A percentile compares a stretch with the other conserved stretches of the same genome.
Evolutionary conservation across 2,329 filamentous ascomycete genomes (phyloP).

Genomic region (Cadophora malorum): DNA sequence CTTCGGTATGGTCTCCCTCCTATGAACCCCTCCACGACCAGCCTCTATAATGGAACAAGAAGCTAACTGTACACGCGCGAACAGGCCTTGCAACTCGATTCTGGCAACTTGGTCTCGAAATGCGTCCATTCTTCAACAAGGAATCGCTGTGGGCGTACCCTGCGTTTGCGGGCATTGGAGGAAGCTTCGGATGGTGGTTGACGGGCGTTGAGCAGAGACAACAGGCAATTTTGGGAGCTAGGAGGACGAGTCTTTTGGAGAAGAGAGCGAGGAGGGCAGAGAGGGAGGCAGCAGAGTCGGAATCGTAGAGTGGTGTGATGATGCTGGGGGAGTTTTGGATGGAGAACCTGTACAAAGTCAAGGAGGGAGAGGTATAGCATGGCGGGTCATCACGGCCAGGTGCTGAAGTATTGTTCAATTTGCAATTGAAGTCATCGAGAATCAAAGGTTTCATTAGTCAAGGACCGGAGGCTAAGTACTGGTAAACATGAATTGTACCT

Average conservation of each 20-base stretch:
- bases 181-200: constrained; percentile 96
- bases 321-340: constrained; percentile 12
- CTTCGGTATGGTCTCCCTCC: constrained; percentile 74
- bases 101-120: constrained; percentile 98
- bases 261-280: constrained; percentile 83
- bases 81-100: constrained; percentile 88
- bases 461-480: neutral
- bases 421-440: constrained; percentile 10
- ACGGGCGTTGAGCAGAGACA: constrained; percentile 88
- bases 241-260: constrained; percentile 82
- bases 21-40: constrained; percentile 31
- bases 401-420: neutral
- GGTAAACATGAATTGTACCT: neutral
- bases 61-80: constrained; percentile 35
- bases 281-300: constrained; percentile 59
- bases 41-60: constrained; percentile 7
- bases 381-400: neutral
- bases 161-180: constrained; percentile 82
- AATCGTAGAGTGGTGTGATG: constrained; percentile 16
- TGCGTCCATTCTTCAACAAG: constrained; percentile 90
- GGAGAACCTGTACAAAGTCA: constrained; percentile 34
- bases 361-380: neutral
- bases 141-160: constrained; percentile 91
- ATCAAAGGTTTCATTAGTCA: neutral
- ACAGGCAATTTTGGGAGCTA: constrained; percentile 75